Percentiles rank a stretch among this genome's conserved stretches.
Evolutionary conservation across 1,284 basidiomycete genomes (phyloP).

Genomic region (Moesziomyces sp.): DNA sequence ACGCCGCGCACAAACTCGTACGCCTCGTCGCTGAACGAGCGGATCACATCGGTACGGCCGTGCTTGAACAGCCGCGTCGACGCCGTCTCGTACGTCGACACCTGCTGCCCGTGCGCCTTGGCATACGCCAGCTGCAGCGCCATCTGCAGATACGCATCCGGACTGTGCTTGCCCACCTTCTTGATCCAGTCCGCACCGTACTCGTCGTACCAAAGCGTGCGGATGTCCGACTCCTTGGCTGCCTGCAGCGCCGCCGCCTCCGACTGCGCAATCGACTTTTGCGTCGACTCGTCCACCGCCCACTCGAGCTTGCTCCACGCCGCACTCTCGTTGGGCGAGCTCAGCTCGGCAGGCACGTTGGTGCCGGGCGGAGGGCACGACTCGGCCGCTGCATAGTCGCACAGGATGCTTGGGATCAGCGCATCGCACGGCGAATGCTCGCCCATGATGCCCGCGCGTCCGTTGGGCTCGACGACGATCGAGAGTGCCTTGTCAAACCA

Average conservation of each 20-base stretch:
- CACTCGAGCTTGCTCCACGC: constrained; percentile 80
- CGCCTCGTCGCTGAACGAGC: constrained; percentile 81
- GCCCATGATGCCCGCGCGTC: constrained; percentile 85
- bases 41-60: constrained; percentile 92
- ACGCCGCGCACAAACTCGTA: constrained; percentile 83
- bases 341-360: constrained; percentile 45
- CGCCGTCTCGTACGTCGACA: constrained; percentile 94
- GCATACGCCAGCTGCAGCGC: constrained; percentile 93
- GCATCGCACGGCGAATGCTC: constrained; percentile 95
- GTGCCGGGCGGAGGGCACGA: constrained; percentile 50
- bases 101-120: constrained; percentile 79
- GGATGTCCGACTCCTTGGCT: constrained; percentile 83
- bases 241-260: constrained; percentile 74
- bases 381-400: constrained; percentile 82
- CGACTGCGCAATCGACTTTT: constrained; percentile 75
- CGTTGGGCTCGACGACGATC: constrained; percentile 84
- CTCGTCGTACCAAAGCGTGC: constrained; percentile 83
- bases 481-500: constrained; percentile 93
- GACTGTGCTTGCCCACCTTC: constrained; percentile 79
- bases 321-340: constrained; percentile 62
- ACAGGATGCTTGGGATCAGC: constrained; percentile 87
- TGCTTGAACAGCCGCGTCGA: constrained; percentile 89
- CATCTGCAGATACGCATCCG: constrained; percentile 93
- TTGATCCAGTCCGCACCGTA: constrained; percentile 95
- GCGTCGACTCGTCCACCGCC: constrained; percentile 76